phyloP scores from a whole-genome alignment of 768 basidiomycete genomes.

The Tylopilus vinaceipallidus region DNA sequence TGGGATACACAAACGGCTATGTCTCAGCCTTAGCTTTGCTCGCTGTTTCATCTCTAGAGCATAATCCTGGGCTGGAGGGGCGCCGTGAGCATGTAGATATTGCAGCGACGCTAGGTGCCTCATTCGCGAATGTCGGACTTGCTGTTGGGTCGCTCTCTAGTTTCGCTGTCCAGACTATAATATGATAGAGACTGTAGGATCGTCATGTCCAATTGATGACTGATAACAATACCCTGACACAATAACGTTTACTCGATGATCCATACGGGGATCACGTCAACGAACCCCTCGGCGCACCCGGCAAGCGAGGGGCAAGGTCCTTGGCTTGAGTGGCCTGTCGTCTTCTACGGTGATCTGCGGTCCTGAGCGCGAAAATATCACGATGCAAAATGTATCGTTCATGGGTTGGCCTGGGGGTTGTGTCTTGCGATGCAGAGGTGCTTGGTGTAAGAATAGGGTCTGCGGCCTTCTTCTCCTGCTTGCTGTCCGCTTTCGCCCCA shows the following conservation, averaged over 20 bases:
- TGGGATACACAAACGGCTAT: constrained; percentile 83
- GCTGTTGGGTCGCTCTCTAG: constrained; percentile 74
- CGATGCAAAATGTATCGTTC: constrained; percentile 80
- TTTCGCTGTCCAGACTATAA: constrained; percentile 69
- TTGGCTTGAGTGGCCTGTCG: constrained; percentile 65
- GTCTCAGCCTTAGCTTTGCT: constrained; percentile 79
- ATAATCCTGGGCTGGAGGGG: constrained; percentile 71
- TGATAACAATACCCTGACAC: neutral
- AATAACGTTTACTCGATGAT: neutral
- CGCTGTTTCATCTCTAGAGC: constrained; percentile 74
- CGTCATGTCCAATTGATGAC: neutral
- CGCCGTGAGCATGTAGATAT: constrained; percentile 77
- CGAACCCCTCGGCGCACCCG: constrained; percentile 50
- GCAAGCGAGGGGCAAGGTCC: constrained; percentile 69
- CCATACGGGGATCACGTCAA: constrained; percentile 9
- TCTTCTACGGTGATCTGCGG: constrained; percentile 68
- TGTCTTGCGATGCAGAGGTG: constrained; percentile 30
- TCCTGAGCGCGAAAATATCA: constrained; percentile 78
- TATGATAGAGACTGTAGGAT: constrained; percentile 41
- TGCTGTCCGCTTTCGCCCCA: constrained; percentile 28
- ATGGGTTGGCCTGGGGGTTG: constrained; percentile 51
- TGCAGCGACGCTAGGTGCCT: constrained; percentile 78
- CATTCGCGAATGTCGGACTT: constrained; percentile 76
- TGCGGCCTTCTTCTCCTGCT: constrained; percentile 22
- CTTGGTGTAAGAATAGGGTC: constrained; percentile 16